Evolutionary conservation across 192 early-diverging fungal genomes (phyloP).

Genomic region (Funneliformis geosporum): DNA sequence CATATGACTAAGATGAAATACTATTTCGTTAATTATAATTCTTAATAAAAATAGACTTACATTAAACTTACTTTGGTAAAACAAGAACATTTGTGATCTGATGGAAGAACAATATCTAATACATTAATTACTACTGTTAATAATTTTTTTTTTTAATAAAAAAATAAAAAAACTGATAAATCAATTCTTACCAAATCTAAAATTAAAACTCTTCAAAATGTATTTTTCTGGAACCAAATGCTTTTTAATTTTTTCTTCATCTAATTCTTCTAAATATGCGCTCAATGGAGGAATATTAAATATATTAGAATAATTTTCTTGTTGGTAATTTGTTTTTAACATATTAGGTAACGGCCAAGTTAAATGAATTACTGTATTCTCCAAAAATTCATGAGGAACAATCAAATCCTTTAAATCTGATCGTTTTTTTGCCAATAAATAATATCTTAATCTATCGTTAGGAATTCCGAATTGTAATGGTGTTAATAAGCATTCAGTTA

Average conservation of each 20-base stretch:
- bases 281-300: conserved; percentile 33
- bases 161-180: background rate
- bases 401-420: background rate
- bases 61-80: conserved; percentile 64
- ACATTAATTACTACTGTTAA: conserved; percentile 31
- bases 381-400: conserved; percentile 17
- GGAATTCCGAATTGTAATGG: conserved; percentile 76
- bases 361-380: conserved; percentile 38
- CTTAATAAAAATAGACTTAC: conserved; percentile 1
- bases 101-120: conserved; percentile 63
- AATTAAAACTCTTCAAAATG: conserved; percentile 49
- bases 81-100: conserved; percentile 60
- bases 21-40: background rate
- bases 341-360: background rate
- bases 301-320: background rate
- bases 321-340: background rate
- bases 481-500: conserved; percentile 71
- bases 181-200: conserved; percentile 47
- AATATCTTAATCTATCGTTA: conserved; percentile 76
- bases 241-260: conserved; percentile 29
- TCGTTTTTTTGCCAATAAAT: conserved; percentile 56
- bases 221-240: conserved; percentile 44
- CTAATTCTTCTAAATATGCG: conserved; percentile 37
- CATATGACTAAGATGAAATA: conserved; percentile 77
- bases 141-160: background rate